Percentiles rank a stretch among this genome's conserved stretches.
phyloP scores from a whole-genome alignment of 768 basidiomycete genomes.

The Xerocomus brunneocitrinus region DNA sequence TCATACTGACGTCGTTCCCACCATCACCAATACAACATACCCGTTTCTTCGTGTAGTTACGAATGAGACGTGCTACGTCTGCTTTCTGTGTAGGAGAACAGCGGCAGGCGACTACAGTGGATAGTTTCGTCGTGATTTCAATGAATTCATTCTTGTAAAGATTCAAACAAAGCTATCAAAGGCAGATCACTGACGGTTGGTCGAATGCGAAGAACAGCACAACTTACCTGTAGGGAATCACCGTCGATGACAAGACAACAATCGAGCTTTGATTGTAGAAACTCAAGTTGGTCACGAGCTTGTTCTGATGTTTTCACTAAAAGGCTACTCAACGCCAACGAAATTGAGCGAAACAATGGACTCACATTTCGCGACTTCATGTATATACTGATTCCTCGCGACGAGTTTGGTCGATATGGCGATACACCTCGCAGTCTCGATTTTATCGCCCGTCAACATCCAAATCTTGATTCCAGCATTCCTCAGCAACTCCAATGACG shows the following conservation, averaged over 20 bases:
- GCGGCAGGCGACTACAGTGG: conserved; percentile 94
- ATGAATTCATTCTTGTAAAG: conserved; percentile 93
- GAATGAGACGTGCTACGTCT: conserved; percentile 91
- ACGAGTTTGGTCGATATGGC: conserved; percentile 97
- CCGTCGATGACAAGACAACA: conserved; percentile 99
- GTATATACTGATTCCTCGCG: conserved; percentile 93
- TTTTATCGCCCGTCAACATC: conserved; percentile 99
- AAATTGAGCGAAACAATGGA: background rate
- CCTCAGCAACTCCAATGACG: conserved; percentile 84
- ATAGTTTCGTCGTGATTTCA: conserved; percentile 91
- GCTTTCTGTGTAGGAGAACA: conserved; percentile 99
- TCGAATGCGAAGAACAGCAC: background rate
- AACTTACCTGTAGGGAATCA: conserved; percentile 81
- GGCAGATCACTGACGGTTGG: background rate
- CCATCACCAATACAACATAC: conserved; percentile 99
- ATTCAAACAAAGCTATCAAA: conserved; percentile 75
- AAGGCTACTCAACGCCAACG: conserved; percentile 3
- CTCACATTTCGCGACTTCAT: conserved; percentile 88
- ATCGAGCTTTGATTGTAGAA: conserved; percentile 89
- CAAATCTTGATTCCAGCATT: conserved; percentile 99
- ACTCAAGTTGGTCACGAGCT: conserved; percentile 84
- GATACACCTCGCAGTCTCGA: conserved; percentile 97
- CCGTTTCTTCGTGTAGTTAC: conserved; percentile 84
- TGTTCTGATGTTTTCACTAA: conserved; percentile 85
- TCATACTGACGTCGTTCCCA: conserved; percentile 99